Conservation (phyloP, 345 rosid genomes). For the Cochlearia excelsa region DNA sequence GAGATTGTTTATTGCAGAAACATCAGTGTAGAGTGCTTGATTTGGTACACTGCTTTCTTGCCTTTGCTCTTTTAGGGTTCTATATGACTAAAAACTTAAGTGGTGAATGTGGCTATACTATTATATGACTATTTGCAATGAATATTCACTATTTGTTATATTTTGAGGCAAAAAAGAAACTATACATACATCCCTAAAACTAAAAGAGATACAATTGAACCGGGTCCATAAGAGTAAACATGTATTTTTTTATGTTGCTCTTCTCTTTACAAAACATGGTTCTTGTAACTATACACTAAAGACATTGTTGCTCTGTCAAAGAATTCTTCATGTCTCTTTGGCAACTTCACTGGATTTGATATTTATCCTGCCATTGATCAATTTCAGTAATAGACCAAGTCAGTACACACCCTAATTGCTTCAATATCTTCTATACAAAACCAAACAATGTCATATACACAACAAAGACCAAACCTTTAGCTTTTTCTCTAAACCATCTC, state of each 20-base stretch:
- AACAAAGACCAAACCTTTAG: background rate
- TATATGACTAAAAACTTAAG: slow-evolving; percentile 21
- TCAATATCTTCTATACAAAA: too few species aligned
- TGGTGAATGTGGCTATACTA: too few species aligned
- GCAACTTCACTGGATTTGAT: background rate
- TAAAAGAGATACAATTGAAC: too few species aligned
- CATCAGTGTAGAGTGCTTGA: slow-evolving; percentile 59
- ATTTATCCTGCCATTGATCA: slow-evolving; percentile 10
- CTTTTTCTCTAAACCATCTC: too few species aligned
- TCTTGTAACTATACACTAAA: background rate
- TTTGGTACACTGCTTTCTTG: slow-evolving; percentile 93
- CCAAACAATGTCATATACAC: slow-evolving; percentile 1
- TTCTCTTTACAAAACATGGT: too few species aligned
- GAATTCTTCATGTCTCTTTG: slow-evolving; percentile 1
- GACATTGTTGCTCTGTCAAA: slow-evolving; percentile 16
- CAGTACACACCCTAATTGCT: background rate
- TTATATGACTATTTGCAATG: too few species aligned
- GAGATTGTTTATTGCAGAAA: slow-evolving; percentile 46
- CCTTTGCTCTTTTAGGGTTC: slow-evolving; percentile 91
- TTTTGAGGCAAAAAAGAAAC: too few species aligned
- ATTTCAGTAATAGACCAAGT: slow-evolving; percentile 12
- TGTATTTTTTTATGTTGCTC: too few species aligned
- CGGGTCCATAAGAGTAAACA: too few species aligned
- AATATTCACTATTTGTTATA: too few species aligned
- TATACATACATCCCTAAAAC: too few species aligned